Evolutionary conservation across 768 basidiomycete genomes (phyloP).

Genomic region (Clitopilus passeckerianus): DNA sequence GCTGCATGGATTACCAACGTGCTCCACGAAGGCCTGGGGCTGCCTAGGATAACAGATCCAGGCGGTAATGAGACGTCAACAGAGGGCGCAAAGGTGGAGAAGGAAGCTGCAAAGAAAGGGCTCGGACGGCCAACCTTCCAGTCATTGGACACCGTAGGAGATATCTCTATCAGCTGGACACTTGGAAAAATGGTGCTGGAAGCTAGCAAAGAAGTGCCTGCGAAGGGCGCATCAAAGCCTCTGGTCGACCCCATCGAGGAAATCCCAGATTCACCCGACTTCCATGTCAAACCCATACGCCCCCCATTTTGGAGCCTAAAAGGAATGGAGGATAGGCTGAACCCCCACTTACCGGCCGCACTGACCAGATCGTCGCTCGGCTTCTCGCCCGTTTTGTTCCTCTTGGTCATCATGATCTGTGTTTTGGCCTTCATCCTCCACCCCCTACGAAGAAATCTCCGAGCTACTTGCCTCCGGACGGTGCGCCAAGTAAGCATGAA

Average conservation of each 20-base stretch:
- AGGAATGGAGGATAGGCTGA: slow-evolving; percentile 57
- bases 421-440: slow-evolving; percentile 39
- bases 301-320: slow-evolving; percentile 57
- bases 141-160: slow-evolving; percentile 85
- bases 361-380: slow-evolving; percentile 63
- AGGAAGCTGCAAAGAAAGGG: slow-evolving; percentile 79
- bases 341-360: slow-evolving; percentile 61
- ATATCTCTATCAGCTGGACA: slow-evolving; percentile 96
- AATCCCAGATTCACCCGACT: slow-evolving; percentile 43
- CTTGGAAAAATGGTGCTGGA: slow-evolving; percentile 99
- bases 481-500: slow-evolving; percentile 26
- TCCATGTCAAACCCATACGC: slow-evolving; percentile 59
- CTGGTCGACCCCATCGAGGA: slow-evolving; percentile 73
- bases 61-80: slow-evolving; percentile 72
- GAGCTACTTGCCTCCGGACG: slow-evolving; percentile 39
- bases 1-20: slow-evolving; percentile 98
- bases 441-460: slow-evolving; percentile 56
- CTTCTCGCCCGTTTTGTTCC: slow-evolving; percentile 62
- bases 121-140: slow-evolving; percentile 85
- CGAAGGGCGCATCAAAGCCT: slow-evolving; percentile 41
- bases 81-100: slow-evolving; percentile 62
- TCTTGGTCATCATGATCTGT: slow-evolving; percentile 38
- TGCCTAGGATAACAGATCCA: slow-evolving; percentile 86
- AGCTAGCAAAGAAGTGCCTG: slow-evolving; percentile 81
- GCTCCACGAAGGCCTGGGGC: slow-evolving; percentile 91